These are phyloP conservation scores for Hyphopichia burtonii DNA, from an alignment of 1,139 yeast genomes.

Conservation along the genomic window DNA sequence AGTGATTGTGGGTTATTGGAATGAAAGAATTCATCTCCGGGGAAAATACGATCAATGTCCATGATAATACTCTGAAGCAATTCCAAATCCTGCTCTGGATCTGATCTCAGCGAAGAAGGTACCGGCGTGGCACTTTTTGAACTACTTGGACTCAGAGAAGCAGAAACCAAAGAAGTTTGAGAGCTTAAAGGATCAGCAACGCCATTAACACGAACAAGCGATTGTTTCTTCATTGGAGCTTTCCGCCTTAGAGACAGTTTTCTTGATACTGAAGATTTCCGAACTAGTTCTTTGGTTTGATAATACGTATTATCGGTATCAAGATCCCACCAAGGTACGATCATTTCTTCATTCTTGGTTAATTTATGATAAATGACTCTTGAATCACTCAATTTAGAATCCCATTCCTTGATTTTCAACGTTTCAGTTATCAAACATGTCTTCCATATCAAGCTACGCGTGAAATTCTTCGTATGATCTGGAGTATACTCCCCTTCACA, in stretches of 20 bases:
- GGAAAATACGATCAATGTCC: slow-evolving; percentile 64
- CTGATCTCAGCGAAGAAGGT: slow-evolving; percentile 2
- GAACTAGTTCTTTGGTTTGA: slow-evolving; percentile 14
- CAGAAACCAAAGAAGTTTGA: slow-evolving; percentile 1
- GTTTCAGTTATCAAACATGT: slow-evolving; percentile 37
- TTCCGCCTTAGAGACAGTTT: slow-evolving; percentile 5
- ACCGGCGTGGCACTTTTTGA: background rate
- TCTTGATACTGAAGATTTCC: slow-evolving; percentile 11
- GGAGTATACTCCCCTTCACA: slow-evolving; percentile 33
- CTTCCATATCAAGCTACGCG: slow-evolving; percentile 42
- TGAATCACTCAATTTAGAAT: slow-evolving; percentile 24
- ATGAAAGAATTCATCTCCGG: slow-evolving; percentile 55
- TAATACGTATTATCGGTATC: slow-evolving; percentile 31
- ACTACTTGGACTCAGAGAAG: background rate
- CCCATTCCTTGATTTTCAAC: slow-evolving; percentile 39
- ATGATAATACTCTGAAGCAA: slow-evolving; percentile 50
- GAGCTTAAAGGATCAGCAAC: slow-evolving; percentile 12
- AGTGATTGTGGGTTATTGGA: slow-evolving; percentile 14
- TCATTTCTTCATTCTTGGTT: slow-evolving; percentile 29
- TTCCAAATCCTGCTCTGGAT: slow-evolving; percentile 17
- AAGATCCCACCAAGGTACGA: slow-evolving; percentile 40
- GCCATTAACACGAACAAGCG: slow-evolving; percentile 13
- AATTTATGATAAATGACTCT: slow-evolving; percentile 41
- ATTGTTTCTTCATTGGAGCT: slow-evolving; percentile 11
- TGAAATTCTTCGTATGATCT: slow-evolving; percentile 18